These are phyloP conservation scores for Papiliotrema terrestris DNA, from an alignment of 1,284 basidiomycete species.

Conservation along the genomic window DNA sequence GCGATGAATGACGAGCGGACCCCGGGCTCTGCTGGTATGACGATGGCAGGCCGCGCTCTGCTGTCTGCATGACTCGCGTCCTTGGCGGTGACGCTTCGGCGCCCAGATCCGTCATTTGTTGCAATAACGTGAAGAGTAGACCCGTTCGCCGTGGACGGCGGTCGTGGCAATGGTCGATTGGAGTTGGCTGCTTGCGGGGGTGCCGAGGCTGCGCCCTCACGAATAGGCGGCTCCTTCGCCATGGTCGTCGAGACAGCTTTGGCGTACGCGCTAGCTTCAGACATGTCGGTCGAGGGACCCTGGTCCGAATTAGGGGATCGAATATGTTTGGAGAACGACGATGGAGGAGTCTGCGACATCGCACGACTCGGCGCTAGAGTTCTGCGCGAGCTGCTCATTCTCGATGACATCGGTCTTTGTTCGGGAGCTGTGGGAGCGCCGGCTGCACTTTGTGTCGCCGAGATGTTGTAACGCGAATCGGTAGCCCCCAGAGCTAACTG, in stretches of 20 bases:
- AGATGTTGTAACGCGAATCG: neutral
- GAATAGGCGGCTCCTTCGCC: neutral
- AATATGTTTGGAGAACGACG: neutral
- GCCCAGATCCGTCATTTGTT: neutral
- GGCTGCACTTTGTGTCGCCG: no score
- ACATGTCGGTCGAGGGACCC: neutral
- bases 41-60: slow-evolving; percentile 5
- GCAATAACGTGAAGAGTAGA: neutral
- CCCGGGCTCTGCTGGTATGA: slow-evolving; percentile 1
- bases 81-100: neutral
- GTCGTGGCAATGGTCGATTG: neutral
- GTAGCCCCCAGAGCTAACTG: neutral
- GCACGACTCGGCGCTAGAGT: neutral
- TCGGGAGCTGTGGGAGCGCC: no score
- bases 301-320: neutral
- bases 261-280: slow-evolving; percentile 23
- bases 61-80: neutral
- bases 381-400: neutral
- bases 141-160: neutral
- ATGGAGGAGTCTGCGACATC: neutral
- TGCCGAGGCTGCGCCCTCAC: neutral
- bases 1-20: slow-evolving; percentile 5
- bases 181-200: neutral
- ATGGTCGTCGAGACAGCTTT: slow-evolving; percentile 10
- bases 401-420: no score